Conservation (phyloP, 805 yeast species). For the Starmera caribaea region DNA sequence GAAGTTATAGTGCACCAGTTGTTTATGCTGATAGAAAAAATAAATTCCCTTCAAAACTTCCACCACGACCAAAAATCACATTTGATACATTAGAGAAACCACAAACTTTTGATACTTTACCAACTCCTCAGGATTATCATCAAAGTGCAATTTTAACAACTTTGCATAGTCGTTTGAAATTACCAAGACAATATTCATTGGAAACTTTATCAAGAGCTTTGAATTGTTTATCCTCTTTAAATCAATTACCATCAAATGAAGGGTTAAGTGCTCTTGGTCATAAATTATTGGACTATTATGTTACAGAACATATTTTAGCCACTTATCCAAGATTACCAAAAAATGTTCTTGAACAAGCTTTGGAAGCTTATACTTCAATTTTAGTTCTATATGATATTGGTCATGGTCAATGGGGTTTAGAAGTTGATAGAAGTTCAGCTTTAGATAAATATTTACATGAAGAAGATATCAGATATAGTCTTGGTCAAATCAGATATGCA, state of each 20-base stretch:
- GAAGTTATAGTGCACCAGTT: too few species aligned
- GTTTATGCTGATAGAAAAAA: too few species aligned
- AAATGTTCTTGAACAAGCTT: constrained; percentile 63
- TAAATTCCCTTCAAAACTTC: too few species aligned
- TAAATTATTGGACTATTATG: constrained; percentile 64
- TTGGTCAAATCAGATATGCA: constrained; percentile 58
- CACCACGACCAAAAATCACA: too few species aligned
- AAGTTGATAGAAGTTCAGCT: constrained; percentile 55
- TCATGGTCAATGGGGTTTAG: constrained; percentile 74
- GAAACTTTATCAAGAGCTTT: constrained; percentile 75
- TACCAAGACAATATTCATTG: constrained; percentile 47
- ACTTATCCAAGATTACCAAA: constrained; percentile 88
- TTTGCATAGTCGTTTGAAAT: constrained; percentile 63
- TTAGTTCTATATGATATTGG: constrained; percentile 60
- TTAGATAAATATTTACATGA: constrained; percentile 58
- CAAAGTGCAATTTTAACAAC: constrained; percentile 68
- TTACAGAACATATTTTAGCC: constrained; percentile 60
- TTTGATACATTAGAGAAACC: too few species aligned
- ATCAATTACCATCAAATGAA: constrained; percentile 23
- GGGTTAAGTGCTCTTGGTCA: constrained; percentile 81
- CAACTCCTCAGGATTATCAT: constrained; percentile 21
- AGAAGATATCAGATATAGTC: constrained; percentile 55
- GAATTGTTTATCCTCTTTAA: not conserved
- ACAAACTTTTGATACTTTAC: too few species aligned
- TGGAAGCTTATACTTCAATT: constrained; percentile 65